Evolutionary conservation across 1,284 basidiomycete genomes (phyloP).

Genomic region (Tilletia caries): DNA sequence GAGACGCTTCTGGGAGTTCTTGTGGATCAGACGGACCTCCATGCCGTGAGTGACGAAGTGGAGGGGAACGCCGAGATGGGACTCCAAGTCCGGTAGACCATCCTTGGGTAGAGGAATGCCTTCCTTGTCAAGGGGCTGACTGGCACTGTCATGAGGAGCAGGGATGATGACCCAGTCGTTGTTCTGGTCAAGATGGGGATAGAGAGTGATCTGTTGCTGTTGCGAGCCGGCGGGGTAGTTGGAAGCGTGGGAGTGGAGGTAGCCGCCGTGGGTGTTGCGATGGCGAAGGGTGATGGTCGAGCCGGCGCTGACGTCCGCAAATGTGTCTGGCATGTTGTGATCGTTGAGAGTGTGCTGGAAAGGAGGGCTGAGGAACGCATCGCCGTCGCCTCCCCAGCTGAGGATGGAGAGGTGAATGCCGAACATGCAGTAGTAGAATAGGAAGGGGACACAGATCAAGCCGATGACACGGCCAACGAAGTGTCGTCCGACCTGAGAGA

Average conservation of each 20-base stretch:
- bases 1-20: conserved; percentile 75
- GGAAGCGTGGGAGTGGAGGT: conserved; percentile 89
- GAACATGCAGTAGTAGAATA: conserved; percentile 95
- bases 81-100: conserved; percentile 18
- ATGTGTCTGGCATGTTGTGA: conserved; percentile 86
- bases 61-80: conserved; percentile 58
- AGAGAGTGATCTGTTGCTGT: conserved; percentile 98
- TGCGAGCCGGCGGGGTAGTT: conserved; percentile 67
- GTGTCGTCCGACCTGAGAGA: conserved; percentile 73
- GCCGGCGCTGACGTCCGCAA: conserved; percentile 77
- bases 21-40: conserved; percentile 79
- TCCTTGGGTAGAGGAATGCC: conserved; percentile 49
- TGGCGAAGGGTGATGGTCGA: conserved; percentile 81
- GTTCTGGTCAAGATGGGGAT: conserved; percentile 90
- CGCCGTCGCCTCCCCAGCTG: conserved; percentile 85
- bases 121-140: conserved; percentile 41
- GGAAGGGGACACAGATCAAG: conserved; percentile 75
- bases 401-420: conserved; percentile 88
- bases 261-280: conserved; percentile 93
- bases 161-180: conserved; percentile 81
- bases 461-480: conserved; percentile 84
- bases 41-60: conserved; percentile 66
- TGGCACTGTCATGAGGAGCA: conserved; percentile 60
- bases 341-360: conserved; percentile 96
- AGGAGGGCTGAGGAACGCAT: conserved; percentile 97